These are phyloP conservation scores for Penicillium pancosmium DNA, from an alignment of 495 filamentous ascomycete species.

Conservation along the genomic window DNA sequence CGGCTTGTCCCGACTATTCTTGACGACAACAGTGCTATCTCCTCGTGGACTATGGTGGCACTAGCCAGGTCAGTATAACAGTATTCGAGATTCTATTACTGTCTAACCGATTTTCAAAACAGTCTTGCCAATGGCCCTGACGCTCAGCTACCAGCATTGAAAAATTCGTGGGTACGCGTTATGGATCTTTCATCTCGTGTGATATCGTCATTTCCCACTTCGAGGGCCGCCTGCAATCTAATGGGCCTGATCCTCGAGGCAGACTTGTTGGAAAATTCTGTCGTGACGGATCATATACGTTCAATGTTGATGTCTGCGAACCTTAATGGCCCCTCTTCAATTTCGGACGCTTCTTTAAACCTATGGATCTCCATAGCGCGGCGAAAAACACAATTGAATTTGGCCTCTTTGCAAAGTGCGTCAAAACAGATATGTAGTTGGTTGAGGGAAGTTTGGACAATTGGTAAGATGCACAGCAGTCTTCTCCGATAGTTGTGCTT, in stretches of 20 bases:
- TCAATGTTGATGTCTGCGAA: conserved; percentile 74
- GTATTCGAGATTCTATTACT: background rate
- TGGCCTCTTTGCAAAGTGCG: conserved; percentile 63
- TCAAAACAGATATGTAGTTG: conserved; percentile 74
- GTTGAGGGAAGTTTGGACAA: conserved; percentile 78
- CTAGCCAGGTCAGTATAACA: conserved; percentile 55
- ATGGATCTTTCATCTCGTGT: conserved; percentile 76
- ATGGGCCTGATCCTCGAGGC: conserved; percentile 66
- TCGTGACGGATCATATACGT: conserved; percentile 63
- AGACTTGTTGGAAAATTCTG: conserved; percentile 63
- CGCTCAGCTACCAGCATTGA: conserved; percentile 35
- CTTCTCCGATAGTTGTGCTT: background rate
- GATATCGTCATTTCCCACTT: conserved; percentile 68
- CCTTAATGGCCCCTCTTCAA: conserved; percentile 74
- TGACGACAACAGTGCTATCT: conserved; percentile 56
- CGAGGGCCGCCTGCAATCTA: conserved; percentile 79
- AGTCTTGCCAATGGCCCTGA: conserved; percentile 36
- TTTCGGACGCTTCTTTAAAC: conserved; percentile 78
- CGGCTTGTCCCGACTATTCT: conserved; percentile 52
- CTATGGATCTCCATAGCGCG: conserved; percentile 69
- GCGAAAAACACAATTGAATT: conserved; percentile 55
- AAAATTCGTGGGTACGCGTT: conserved; percentile 64
- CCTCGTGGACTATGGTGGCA: conserved; percentile 69
- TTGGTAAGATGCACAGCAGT: conserved; percentile 54
- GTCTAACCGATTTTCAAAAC: conserved; percentile 10